phyloP scores from a whole-genome alignment of 1,139 yeast genomes.

The Zygotorulaspora mrakii region DNA sequence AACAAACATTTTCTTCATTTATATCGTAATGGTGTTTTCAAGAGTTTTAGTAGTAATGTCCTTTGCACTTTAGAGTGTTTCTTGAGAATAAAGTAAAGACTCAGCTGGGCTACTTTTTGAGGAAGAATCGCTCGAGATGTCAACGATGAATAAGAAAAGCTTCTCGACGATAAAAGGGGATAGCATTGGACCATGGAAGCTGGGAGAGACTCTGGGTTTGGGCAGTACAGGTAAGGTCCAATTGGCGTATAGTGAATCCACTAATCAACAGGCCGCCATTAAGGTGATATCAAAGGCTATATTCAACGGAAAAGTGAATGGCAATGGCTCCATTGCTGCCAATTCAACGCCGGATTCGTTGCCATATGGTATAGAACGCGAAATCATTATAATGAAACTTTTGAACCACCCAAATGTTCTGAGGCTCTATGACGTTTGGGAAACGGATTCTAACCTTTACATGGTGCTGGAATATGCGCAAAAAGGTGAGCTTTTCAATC shows the following conservation, averaged over 20 bases:
- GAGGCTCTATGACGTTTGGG: conserved; percentile 99
- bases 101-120: neutral
- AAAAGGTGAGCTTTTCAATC: conserved; percentile 94
- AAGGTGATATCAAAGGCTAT: conserved; percentile 89
- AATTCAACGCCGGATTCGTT: conserved; percentile 54
- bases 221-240: conserved; percentile 96
- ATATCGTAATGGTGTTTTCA: neutral
- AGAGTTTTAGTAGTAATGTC: neutral
- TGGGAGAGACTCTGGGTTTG: conserved; percentile 89
- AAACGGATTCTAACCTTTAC: conserved; percentile 86
- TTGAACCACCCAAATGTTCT: conserved; percentile 90
- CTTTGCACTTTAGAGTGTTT: neutral
- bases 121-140: conserved; percentile 8
- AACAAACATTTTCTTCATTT: conserved; percentile 1
- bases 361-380: conserved; percentile 94
- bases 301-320: conserved; percentile 36
- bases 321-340: conserved; percentile 35
- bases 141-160: conserved; percentile 20
- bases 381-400: conserved; percentile 86
- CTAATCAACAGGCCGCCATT: conserved; percentile 92
- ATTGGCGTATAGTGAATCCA: conserved; percentile 77
- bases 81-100: too few species aligned
- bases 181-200: conserved; percentile 91
- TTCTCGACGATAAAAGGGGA: conserved; percentile 31
- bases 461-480: conserved; percentile 92